Evolutionary conservation across 2,329 filamentous ascomycete species (phyloP), one percentile per base, ranked within the genome.

Genomic region (Tolypocladium ovalisporum): DNA sequence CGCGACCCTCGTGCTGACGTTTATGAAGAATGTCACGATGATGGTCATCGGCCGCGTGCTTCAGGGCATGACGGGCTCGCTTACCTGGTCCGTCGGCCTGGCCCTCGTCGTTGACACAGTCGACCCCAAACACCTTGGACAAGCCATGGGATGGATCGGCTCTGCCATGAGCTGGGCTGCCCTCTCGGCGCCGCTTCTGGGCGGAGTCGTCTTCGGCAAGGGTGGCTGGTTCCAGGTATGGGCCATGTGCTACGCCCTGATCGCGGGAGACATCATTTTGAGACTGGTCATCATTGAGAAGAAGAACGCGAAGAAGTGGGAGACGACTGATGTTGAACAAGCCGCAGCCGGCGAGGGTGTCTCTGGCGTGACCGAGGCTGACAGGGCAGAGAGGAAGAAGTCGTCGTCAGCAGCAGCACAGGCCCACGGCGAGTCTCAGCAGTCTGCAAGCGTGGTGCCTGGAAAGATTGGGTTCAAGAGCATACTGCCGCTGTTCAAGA

Each of bases 41-140:
- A 62, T 72, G 22, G 61, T 72, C 55, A 56, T 68, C 37, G 70
- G 69, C 10, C 65, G 70, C 40, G 62, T 65, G 29, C 59, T 72
- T 17, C 70, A 72, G 56, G 70, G 70, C 42, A 59, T 68, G 54
- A 69, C 70, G 3, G 67, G 67, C 6, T 65, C 68, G 34, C 58
- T 72, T 27, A 72, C 69, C 7, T 72, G 70, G 70, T 71, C 69
- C 19, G 70, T 72, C 29, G 70, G 70, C 4, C 62, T 72, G 32
- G 70, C 70, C 12, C 66, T 72, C 9, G 67, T 72, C 53, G 67
- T 71, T 29, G 70, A 72, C 51, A 67, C 67, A 4, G 69, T 71
- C 9, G 65, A 70, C 36, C 61, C 59, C 10, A 66, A 65, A 7
- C 64, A 68, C 32, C 56, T 72, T 19, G 70, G 70, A 15, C 63